Evolutionary conservation across 305 asterid genomes (phyloP).

Genomic region (Solanum hybrid): DNA sequence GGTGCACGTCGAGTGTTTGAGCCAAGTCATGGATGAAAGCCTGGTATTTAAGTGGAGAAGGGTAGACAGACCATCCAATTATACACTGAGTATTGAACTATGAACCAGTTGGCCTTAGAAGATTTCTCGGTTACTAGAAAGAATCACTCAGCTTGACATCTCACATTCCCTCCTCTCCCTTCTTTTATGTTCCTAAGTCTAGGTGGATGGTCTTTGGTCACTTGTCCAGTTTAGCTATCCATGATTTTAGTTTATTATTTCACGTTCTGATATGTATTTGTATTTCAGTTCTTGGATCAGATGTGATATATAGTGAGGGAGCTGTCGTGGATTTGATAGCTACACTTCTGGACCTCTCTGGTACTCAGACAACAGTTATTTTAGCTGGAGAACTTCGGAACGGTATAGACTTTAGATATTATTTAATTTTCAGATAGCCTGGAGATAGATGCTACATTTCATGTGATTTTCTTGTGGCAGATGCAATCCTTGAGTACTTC

Average conservation of each 20-base stretch:
- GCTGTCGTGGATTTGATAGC: slow-evolving; percentile 71
- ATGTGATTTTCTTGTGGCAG: slow-evolving; percentile 24
- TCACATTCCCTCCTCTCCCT: background rate
- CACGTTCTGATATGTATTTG: background rate
- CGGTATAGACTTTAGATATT: slow-evolving; percentile 26
- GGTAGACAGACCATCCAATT: background rate
- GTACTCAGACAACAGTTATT: slow-evolving; percentile 60
- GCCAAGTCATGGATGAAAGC: background rate
- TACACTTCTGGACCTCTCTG: slow-evolving; percentile 59
- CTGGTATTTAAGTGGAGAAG: background rate
- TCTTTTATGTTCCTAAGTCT: background rate
- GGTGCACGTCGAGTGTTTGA: background rate
- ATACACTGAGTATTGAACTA: background rate
- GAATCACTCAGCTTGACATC: background rate
- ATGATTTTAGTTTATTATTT: background rate
- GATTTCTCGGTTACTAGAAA: background rate
- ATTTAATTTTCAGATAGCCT: background rate
- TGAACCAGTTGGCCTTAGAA: background rate
- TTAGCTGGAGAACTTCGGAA: slow-evolving; percentile 93
- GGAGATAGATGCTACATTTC: background rate
- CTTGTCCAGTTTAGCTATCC: background rate
- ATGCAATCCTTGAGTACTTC: slow-evolving; percentile 85
- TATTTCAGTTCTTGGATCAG: slow-evolving; percentile 70
- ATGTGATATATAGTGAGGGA: slow-evolving; percentile 77
- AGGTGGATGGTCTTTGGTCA: background rate